A percentile compares a stretch with the other conserved stretches of the same genome.
These are phyloP conservation scores for Chlamydomonas sp. DNA, from an alignment of 139 green algal species.

Conservation along the genomic window DNA sequence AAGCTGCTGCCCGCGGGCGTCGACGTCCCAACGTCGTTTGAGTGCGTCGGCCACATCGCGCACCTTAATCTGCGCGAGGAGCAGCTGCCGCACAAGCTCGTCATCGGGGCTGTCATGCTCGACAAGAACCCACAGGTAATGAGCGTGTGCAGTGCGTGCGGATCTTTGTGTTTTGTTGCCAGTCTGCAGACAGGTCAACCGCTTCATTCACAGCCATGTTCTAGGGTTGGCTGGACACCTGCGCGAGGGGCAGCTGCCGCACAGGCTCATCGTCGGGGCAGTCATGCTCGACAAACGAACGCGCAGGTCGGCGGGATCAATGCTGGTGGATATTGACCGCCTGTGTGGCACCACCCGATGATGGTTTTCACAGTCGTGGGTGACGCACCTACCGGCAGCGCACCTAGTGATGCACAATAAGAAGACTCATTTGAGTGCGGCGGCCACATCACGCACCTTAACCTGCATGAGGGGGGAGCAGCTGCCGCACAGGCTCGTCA, in stretches of 20 bases:
- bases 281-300: conserved; percentile 90
- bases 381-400: too few species aligned
- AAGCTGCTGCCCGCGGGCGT: conserved; percentile 66
- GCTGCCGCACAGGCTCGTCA: too few species aligned
- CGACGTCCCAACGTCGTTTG: conserved; percentile 85
- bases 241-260: conserved; percentile 72
- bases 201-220: too few species aligned
- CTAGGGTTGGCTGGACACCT: too few species aligned
- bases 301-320: conserved; percentile 65
- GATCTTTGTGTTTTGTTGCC: too few species aligned
- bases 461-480: conserved; percentile 82
- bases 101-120: conserved; percentile 44
- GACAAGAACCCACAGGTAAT: conserved; percentile 90
- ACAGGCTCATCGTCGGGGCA: conserved; percentile 47
- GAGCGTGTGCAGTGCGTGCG: too few species aligned
- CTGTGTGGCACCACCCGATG: too few species aligned
- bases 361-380: too few species aligned
- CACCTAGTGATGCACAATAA: too few species aligned
- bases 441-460: conserved; percentile 93
- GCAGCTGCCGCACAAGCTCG: conserved; percentile 66
- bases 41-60: conserved; percentile 89
- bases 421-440: conserved; percentile 92
- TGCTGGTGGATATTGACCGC: too few species aligned
- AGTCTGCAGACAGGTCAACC: too few species aligned
- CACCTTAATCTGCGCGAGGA: conserved; percentile 92